Evolutionary conservation across 1,284 basidiomycete species (phyloP).

Genomic region (Naganishia albida): DNA sequence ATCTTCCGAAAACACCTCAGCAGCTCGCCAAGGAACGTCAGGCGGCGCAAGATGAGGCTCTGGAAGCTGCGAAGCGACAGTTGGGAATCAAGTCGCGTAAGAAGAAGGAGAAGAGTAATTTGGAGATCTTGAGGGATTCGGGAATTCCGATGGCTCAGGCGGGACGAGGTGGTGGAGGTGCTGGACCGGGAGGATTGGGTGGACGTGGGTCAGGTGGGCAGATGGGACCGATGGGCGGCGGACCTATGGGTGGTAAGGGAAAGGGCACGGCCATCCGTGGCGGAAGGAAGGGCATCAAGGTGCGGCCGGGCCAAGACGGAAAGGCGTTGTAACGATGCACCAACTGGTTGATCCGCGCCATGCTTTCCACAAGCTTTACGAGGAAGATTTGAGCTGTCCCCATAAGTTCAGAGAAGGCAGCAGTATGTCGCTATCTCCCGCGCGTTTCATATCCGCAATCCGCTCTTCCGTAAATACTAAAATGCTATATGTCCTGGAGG

Average conservation of each 20-base stretch:
- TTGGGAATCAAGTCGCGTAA: slow-evolving; percentile 40
- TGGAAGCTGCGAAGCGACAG: slow-evolving; percentile 44
- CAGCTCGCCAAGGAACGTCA: slow-evolving; percentile 41
- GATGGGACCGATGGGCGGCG: slow-evolving; percentile 20
- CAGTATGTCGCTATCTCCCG: no score
- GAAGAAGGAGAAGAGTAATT: slow-evolving; percentile 36
- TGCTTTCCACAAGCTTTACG: no score
- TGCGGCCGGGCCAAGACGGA: slow-evolving; percentile 14
- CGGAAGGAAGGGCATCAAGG: slow-evolving; percentile 19
- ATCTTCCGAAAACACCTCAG: slow-evolving; percentile 45
- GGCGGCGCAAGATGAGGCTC: slow-evolving; percentile 43
- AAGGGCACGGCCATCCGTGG: slow-evolving; percentile 16
- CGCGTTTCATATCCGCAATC: no score
- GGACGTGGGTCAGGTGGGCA: slow-evolving; percentile 1
- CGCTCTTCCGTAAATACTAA: no score
- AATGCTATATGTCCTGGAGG: no score
- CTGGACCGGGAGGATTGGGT: neutral
- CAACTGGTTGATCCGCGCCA: no score
- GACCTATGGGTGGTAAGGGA: slow-evolving; percentile 20
- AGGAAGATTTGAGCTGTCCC: no score
- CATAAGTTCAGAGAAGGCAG: no score
- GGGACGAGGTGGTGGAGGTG: slow-evolving; percentile 18
- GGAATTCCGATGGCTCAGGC: slow-evolving; percentile 24
- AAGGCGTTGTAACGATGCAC: slow-evolving; percentile 4
- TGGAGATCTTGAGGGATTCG: slow-evolving; percentile 32